Evolutionary conservation across 306 rosid species (phyloP), one percentile per base, ranked within the genome.

Genomic region (Pterocarpus macrocarpus): DNA sequence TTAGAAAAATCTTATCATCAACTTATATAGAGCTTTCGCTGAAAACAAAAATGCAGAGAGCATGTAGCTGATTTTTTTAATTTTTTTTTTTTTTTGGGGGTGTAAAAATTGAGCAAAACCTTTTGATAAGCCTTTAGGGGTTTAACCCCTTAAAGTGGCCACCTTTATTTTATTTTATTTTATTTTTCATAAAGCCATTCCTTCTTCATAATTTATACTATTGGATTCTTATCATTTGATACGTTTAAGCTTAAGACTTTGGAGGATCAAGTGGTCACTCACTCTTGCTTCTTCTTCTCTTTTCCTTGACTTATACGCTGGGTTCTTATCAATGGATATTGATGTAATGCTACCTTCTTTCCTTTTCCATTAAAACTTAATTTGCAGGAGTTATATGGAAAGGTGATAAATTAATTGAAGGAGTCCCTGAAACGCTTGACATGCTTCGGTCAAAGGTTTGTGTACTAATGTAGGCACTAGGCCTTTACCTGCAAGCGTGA

Each of bases 311-410:
- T 41, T 28, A 14, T 5, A 1, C 30, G 15, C 32, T 22, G 2
- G 16, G 5, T 22, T 77, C 22, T 73, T 80, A 49, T 53, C 41
- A 44, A 33, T 44, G 52, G 28, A 44, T 69, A 32, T 65, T 57
- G 70, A 59, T 70, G 56, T 44, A 12, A 67, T 30, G 49, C 71
- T 61, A 41, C 71, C 5, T 73, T 68, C 71, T 36, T 59, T 67
- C 59, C 2, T 76, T 71, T 52, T 45, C 15, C 45, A 4, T 53
- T 53, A 52, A 64, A 44, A 59, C 67, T 47, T 85, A 16, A 35
- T 78, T 74, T 83, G 84, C 88, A 96, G 99, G 99, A 62, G 99
- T 96, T 85, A 96, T 96, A 88, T 96, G 99, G 99, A 93, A 96
- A 83, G 99, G 99, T 52, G 99, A 96, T 69, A 96, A 85, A 49